Evolutionary conservation across 495 filamentous ascomycete species (phyloP), one percentile per base, ranked within the genome.

Genomic region (Aspergillus asperescens): DNA sequence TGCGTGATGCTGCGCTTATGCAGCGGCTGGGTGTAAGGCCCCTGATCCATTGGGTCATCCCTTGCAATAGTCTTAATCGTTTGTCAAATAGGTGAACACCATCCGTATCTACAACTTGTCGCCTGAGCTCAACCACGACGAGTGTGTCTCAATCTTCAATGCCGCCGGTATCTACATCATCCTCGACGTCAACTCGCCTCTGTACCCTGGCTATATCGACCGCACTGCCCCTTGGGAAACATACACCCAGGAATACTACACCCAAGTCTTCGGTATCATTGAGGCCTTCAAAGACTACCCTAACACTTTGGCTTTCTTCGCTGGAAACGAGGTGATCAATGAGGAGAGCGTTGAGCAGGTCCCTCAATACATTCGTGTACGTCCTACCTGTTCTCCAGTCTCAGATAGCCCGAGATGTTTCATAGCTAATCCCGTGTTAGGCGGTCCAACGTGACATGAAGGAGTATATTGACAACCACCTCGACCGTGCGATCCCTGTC

Each of bases 241-340:
- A 51, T 97, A 96, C 77, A 82, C 82, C 61, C 70, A 72, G 32
- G 70, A 62, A 27, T 97, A 97, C 67, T 79, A 94, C 54, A 80
- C 83, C 59, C 84, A 90, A 61, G 88, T 89, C 53, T 96, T 95
- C 68, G 84, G 83, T 61, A 78, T 97, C 34, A 88, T 96, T 23
- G 92, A 97, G 74, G 87, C 86, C 25, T 97, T 97, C 84, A 92
- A 91, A 75, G 78, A 79, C 67, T 97, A 88, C 69, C 88, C 89
- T 54, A 97, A 97, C 71, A 82, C 84, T 2, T 74, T 95, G n/a
- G 86, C 80, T 43, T 96, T 95, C 79, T 94, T 96, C 68, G 81
- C 88, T 31, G 92, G 88, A 41, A 97, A 97, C 70, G 92, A 97
- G 71, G 86, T 95, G 46, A 91, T 96, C 66, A 87, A 94, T 58